Evolutionary conservation across 2,329 filamentous ascomycete genomes (phyloP).

Genomic region (Sarocladiaceae sp.): DNA sequence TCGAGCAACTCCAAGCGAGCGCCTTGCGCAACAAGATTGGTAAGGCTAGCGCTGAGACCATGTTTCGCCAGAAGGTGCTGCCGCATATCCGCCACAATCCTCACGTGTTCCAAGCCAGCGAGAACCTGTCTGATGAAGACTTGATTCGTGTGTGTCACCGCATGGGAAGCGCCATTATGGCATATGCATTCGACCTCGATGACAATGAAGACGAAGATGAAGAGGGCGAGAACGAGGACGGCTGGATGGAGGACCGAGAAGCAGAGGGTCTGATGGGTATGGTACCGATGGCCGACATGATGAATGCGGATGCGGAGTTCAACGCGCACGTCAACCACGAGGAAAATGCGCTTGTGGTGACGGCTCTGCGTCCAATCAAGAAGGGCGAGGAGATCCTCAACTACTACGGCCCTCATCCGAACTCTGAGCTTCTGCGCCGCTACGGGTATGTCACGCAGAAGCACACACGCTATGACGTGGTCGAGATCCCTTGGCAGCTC

Average conservation of each 20-base stretch:
- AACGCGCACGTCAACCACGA: conserved; percentile 57
- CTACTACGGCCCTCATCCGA: conserved; percentile 80
- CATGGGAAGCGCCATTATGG: conserved; percentile 87
- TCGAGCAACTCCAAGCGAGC: conserved; percentile 68
- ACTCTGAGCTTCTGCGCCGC: conserved; percentile 72
- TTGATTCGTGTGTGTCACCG: conserved; percentile 57
- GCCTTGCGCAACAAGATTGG: conserved; percentile 73
- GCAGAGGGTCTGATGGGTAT: conserved; percentile 64
- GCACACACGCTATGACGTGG: conserved; percentile 74
- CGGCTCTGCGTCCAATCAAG: conserved; percentile 59
- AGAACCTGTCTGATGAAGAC: conserved; percentile 33
- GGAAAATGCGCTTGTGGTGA: conserved; percentile 59
- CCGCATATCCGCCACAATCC: conserved; percentile 41
- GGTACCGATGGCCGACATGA: conserved; percentile 84
- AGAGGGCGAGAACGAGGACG: conserved; percentile 54
- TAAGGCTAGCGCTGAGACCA: conserved; percentile 61
- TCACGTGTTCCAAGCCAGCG: conserved; percentile 33
- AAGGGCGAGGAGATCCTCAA: conserved; percentile 76
- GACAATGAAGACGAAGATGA: conserved; percentile 49
- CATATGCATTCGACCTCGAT: conserved; percentile 81
- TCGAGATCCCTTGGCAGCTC: conserved; percentile 63
- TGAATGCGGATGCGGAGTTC: conserved; percentile 85
- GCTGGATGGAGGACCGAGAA: conserved; percentile 59
- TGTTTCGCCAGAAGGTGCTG: conserved; percentile 53
- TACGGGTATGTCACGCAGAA: conserved; percentile 83